phyloP scores from a whole-genome alignment of 805 yeast genomes.

The Cyberlindnera misumaiensis region DNA sequence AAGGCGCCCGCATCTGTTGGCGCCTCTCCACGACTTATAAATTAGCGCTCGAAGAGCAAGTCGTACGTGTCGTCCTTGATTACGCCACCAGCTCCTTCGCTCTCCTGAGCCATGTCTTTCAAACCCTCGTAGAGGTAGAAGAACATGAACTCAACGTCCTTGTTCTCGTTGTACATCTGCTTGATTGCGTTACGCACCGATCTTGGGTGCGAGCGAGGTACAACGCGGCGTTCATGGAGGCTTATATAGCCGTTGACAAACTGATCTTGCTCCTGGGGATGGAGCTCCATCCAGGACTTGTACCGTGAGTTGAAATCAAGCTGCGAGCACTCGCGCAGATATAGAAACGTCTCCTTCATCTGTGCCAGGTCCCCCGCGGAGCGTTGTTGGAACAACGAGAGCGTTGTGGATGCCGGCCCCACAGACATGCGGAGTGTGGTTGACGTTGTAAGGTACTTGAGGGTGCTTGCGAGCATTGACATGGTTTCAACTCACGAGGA shows the following conservation, averaged over 20 bases:
- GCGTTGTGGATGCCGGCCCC: slow-evolving; percentile 7
- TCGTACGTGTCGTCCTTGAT: slow-evolving; percentile 10
- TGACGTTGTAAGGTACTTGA: slow-evolving; percentile 12
- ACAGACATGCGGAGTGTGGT: slow-evolving; percentile 6
- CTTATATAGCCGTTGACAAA: slow-evolving; percentile 4
- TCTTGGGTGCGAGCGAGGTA: slow-evolving; percentile 7
- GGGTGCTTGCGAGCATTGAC: slow-evolving; percentile 6
- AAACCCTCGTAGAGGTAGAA: slow-evolving; percentile 12
- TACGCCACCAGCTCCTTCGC: slow-evolving; percentile 7
- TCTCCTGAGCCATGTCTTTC: slow-evolving; percentile 7
- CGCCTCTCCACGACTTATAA: slow-evolving; percentile 1
- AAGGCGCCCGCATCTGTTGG: neutral
- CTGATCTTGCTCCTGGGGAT: slow-evolving; percentile 5
- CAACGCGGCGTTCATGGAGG: slow-evolving; percentile 8
- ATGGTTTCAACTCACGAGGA: slow-evolving; percentile 1
- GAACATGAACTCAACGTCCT: slow-evolving; percentile 13
- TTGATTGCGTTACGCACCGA: slow-evolving; percentile 8
- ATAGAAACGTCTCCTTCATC: slow-evolving; percentile 7
- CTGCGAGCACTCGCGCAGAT: slow-evolving; percentile 7
- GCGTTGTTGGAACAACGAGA: slow-evolving; percentile 8
- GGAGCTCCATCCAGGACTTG: slow-evolving; percentile 14
- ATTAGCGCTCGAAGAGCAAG: slow-evolving; percentile 6
- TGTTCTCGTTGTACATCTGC: slow-evolving; percentile 11
- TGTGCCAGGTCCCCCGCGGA: slow-evolving; percentile 3
- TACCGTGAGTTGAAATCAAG: slow-evolving; percentile 10